phyloP scores from a whole-genome alignment of 2,329 filamentous ascomycete species.

The Xylariaceae sp. region DNA sequence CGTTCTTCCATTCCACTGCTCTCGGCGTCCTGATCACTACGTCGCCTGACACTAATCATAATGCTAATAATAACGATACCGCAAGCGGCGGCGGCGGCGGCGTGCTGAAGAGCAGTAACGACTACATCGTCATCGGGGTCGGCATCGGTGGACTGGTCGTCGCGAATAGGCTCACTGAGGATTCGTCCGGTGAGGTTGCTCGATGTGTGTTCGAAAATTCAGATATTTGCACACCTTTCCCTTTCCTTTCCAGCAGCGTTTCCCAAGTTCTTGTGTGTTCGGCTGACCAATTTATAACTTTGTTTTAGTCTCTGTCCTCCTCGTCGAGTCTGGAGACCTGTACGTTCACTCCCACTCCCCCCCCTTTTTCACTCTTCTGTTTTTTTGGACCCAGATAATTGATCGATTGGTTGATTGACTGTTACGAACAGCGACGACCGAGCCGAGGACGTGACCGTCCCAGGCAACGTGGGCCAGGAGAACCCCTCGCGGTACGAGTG shows the following conservation, averaged over 20 bases:
- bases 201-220: not conserved
- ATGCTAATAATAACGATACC: not conserved
- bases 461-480: constrained; percentile 23
- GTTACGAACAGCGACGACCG: constrained; percentile 22
- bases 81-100: constrained; percentile 6
- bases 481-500: constrained; percentile 26
- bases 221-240: too few relatives aligned
- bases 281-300: constrained; percentile 8
- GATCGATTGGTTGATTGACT: too few relatives aligned
- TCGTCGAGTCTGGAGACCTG: constrained; percentile 27
- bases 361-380: constrained; percentile 8
- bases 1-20: too few relatives aligned
- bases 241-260: too few relatives aligned
- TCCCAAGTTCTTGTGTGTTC: too few relatives aligned
- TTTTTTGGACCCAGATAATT: too few relatives aligned
- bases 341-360: constrained; percentile 11
- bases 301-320: constrained; percentile 22
- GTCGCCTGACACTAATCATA: too few relatives aligned
- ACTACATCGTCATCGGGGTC: constrained; percentile 26
- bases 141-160: constrained; percentile 26
- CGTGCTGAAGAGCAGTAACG: constrained; percentile 16
- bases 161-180: constrained; percentile 24
- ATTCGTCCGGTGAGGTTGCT: constrained; percentile 16
- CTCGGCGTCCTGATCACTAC: too few relatives aligned
- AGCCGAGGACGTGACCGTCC: constrained; percentile 22